These are phyloP conservation scores for Dryadomyces quercus-mongolicae DNA, from an alignment of 2,329 filamentous ascomycete genomes.

Conservation along the genomic window DNA sequence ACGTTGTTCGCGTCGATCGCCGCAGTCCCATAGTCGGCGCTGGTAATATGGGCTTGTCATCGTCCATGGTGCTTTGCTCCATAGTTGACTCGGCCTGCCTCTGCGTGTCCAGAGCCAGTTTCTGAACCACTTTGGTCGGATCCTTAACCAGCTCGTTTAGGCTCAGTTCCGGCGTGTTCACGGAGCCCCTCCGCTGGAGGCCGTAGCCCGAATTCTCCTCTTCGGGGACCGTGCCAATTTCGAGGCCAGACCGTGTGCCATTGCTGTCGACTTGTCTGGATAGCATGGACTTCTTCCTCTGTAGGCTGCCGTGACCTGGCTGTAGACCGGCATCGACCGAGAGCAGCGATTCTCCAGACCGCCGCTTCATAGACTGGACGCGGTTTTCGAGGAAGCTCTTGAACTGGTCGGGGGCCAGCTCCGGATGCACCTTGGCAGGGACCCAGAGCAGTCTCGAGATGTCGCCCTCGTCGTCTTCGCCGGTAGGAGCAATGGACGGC, in stretches of 20 bases:
- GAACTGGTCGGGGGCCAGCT: slow-evolving; percentile 90
- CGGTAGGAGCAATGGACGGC: slow-evolving; percentile 58
- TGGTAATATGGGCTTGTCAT: slow-evolving; percentile 80
- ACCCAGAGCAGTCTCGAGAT: slow-evolving; percentile 89
- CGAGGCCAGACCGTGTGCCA: slow-evolving; percentile 34
- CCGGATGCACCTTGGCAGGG: slow-evolving; percentile 83
- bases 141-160: slow-evolving; percentile 77
- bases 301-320: slow-evolving; percentile 49
- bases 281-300: slow-evolving; percentile 89
- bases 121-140: slow-evolving; percentile 57
- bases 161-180: slow-evolving; percentile 44
- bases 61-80: slow-evolving; percentile 30
- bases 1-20: slow-evolving; percentile 83
- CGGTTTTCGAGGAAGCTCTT: slow-evolving; percentile 92
- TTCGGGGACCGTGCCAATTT: slow-evolving; percentile 41
- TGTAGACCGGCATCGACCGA: slow-evolving; percentile 38
- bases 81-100: slow-evolving; percentile 26
- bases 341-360: slow-evolving; percentile 61
- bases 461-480: slow-evolving; percentile 74
- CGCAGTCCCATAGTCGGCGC: slow-evolving; percentile 66
- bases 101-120: slow-evolving; percentile 48
- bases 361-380: slow-evolving; percentile 76
- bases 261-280: slow-evolving; percentile 78
- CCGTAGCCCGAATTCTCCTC: slow-evolving; percentile 34
- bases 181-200: slow-evolving; percentile 38